Conservation (phyloP, 345 rosid species). For the Rhizophora mangle region DNA sequence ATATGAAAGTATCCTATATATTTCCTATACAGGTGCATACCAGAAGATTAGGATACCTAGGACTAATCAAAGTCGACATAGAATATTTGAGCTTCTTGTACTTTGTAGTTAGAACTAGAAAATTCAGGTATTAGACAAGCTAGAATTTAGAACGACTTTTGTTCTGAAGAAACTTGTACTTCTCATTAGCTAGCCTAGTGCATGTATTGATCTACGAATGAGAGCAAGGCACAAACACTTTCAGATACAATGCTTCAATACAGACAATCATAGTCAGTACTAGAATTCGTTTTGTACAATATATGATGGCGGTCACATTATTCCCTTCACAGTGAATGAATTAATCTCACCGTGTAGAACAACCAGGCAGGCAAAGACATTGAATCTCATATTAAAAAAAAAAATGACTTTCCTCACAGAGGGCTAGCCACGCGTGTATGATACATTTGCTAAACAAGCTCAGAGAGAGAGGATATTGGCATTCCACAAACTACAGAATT, state of each 20-base stretch:
- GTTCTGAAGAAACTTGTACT: constrained; percentile 23
- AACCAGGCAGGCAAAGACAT: neutral
- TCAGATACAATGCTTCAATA: neutral
- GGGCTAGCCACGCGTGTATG: neutral
- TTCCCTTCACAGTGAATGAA: neutral
- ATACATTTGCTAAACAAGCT: neutral
- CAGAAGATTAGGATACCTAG: constrained; percentile 37
- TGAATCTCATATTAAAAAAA: neutral
- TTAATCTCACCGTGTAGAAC: too few relatives aligned
- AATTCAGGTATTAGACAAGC: constrained; percentile 42
- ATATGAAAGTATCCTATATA: constrained; percentile 35
- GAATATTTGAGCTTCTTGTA: constrained; percentile 50
- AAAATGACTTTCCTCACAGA: neutral
- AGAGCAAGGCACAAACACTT: constrained; percentile 1
- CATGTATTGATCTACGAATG: constrained; percentile 19
- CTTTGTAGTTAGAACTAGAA: constrained; percentile 43
- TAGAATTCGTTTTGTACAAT: neutral
- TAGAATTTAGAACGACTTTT: constrained; percentile 27
- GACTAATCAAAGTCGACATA: constrained; percentile 37
- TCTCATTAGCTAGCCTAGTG: constrained; percentile 14
- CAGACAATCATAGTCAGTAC: neutral
- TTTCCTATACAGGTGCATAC: constrained; percentile 39
- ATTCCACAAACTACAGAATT: neutral
- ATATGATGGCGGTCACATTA: too few relatives aligned
- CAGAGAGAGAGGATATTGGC: neutral